Percentiles rank a stretch among this genome's conserved stretches.
Evolutionary conservation across 352 stramenopile genomes (phyloP).

Genomic region (Phytophthora tubulina): DNA sequence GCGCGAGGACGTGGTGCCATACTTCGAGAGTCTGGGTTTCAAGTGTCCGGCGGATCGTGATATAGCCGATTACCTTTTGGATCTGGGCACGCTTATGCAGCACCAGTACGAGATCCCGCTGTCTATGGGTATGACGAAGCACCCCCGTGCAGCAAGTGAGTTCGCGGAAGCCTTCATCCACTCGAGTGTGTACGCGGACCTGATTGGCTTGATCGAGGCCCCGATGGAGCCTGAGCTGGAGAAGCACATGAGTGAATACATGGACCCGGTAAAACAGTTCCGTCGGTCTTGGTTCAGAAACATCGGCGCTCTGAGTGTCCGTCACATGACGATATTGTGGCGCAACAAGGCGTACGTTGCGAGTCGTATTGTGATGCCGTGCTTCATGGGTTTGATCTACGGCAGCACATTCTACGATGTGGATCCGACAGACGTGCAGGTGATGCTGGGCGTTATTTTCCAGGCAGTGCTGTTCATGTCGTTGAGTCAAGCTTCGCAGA

Average conservation of each 20-base stretch:
- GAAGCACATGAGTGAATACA: constrained; percentile 28
- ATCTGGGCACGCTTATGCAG: constrained; percentile 29
- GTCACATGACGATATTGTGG: constrained; percentile 2
- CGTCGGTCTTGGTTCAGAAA: constrained; percentile 23
- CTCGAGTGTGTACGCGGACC: constrained; percentile 33
- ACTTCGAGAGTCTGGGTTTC: constrained; percentile 34
- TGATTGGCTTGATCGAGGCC: constrained; percentile 1
- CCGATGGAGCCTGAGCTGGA: constrained; percentile 20
- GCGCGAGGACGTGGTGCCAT: constrained; percentile 31
- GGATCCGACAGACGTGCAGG: background rate
- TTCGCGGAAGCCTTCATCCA: background rate
- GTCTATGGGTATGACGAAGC: constrained; percentile 15
- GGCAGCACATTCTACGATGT: background rate
- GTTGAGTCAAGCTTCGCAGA: no score
- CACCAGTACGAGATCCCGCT: background rate
- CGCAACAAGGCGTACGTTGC: constrained; percentile 5
- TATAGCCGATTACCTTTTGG: constrained; percentile 38
- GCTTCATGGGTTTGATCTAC: constrained; percentile 4
- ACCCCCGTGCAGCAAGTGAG: constrained; percentile 30
- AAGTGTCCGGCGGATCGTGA: constrained; percentile 34
- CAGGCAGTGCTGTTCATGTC: no score
- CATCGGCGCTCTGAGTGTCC: constrained; percentile 19
- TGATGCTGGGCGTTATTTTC: background rate
- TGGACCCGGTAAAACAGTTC: constrained; percentile 30
- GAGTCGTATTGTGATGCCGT: constrained; percentile 1